phyloP scores from a whole-genome alignment of 257 asterid genomes.

The Petunia axillaris region DNA sequence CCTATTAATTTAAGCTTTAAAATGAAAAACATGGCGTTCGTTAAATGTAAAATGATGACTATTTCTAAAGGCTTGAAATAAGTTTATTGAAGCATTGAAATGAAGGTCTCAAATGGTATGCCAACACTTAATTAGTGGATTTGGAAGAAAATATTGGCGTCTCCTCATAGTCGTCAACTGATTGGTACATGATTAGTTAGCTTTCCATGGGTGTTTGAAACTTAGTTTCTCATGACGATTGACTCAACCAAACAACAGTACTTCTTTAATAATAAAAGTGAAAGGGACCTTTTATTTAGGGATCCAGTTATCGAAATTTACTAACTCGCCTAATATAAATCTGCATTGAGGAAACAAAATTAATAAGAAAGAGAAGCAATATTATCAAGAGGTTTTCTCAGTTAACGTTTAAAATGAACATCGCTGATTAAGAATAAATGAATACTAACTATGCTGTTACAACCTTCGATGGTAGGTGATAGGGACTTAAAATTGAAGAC shows the following conservation, averaged over 20 bases:
- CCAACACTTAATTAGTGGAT: slow-evolving; percentile 24
- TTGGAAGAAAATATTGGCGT: background rate
- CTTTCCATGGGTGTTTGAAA: slow-evolving; percentile 2
- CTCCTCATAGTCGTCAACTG: slow-evolving; percentile 11
- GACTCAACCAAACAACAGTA: slow-evolving; percentile 15
- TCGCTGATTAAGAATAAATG: background rate
- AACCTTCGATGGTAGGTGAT: background rate
- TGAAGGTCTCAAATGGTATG: background rate
- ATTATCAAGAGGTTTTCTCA: too few species aligned
- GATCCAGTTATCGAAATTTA: background rate
- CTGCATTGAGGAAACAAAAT: too few species aligned
- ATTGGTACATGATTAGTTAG: slow-evolving; percentile 22
- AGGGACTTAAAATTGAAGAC: background rate
- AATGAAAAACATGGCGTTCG: background rate
- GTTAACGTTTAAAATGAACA: too few species aligned
- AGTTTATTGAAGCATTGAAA: background rate
- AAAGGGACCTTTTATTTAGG: slow-evolving; percentile 8
- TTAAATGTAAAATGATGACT: background rate
- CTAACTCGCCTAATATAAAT: background rate
- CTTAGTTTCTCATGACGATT: slow-evolving; percentile 15
- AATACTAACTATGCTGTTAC: background rate
- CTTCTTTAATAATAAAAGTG: slow-evolving; percentile 5
- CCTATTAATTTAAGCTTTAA: background rate
- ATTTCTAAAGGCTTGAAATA: background rate
- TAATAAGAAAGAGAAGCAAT: too few species aligned